phyloP scores from a whole-genome alignment of 768 basidiomycete genomes.

The Auriscalpium orientale region DNA sequence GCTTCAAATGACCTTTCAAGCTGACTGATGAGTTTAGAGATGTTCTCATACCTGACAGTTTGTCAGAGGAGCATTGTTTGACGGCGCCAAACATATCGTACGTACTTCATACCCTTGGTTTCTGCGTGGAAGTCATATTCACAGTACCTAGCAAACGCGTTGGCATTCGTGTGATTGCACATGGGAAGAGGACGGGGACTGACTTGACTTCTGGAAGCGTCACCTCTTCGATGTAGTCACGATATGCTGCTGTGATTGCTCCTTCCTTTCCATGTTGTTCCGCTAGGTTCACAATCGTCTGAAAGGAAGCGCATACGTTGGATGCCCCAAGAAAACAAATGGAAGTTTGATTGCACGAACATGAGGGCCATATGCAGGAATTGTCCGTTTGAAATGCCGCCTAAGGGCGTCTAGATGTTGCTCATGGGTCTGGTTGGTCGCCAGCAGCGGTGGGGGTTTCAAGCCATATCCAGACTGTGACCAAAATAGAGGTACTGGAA shows the following conservation, averaged over 20 bases:
- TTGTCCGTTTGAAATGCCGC: conserved; percentile 64
- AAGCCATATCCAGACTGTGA: conserved; percentile 80
- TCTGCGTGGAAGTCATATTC: conserved; percentile 93
- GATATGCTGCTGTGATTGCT: conserved; percentile 69
- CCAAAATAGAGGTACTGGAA: conserved; percentile 86
- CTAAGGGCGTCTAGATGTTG: conserved; percentile 66
- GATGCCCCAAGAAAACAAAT: not conserved
- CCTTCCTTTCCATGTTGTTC: conserved; percentile 89
- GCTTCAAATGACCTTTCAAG: conserved; percentile 69
- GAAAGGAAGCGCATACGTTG: conserved; percentile 1
- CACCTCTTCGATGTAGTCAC: conserved; percentile 55
- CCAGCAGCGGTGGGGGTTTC: conserved; percentile 80
- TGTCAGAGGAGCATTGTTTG: conserved; percentile 7
- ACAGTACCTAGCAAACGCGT: conserved; percentile 41
- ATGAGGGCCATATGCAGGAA: conserved; percentile 69
- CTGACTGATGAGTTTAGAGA: conserved; percentile 63
- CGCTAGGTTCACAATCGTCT: conserved; percentile 85
- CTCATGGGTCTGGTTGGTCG: conserved; percentile 60
- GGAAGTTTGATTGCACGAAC: conserved; percentile 34
- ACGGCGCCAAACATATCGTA: conserved; percentile 4
- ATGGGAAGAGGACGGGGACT: conserved; percentile 15
- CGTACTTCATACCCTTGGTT: conserved; percentile 90
- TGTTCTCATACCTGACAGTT: conserved; percentile 72
- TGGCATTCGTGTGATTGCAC: not conserved
- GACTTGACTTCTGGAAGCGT: conserved; percentile 50